Evolutionary conservation across 345 rosid genomes (phyloP).

Genomic region (Anacardium occidentale): DNA sequence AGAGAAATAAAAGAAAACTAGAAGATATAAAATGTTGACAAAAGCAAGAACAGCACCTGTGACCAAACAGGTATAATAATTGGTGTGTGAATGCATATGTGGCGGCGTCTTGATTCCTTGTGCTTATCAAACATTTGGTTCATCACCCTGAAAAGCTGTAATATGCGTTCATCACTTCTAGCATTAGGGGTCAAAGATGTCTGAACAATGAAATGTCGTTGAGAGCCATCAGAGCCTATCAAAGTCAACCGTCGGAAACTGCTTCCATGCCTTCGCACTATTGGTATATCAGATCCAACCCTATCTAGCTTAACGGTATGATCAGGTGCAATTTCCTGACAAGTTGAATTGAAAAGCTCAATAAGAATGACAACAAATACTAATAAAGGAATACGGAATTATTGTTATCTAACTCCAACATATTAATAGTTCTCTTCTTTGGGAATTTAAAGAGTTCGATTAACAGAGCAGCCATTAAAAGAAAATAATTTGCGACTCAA

Average conservation of each 20-base stretch:
- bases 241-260: constrained; percentile 94
- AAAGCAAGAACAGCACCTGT: constrained; percentile 53
- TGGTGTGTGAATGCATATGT: constrained; percentile 89
- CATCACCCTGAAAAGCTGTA: constrained; percentile 98
- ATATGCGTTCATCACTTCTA: constrained; percentile 90
- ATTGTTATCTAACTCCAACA: neutral
- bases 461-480: neutral
- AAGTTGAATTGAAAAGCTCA: constrained; percentile 20
- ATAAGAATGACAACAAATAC: constrained; percentile 13
- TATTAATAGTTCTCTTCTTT: neutral
- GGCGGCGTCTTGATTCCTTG: constrained; percentile 90
- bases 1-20: neutral
- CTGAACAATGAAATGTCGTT: constrained; percentile 92
- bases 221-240: constrained; percentile 97
- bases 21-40: neutral
- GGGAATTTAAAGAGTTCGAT: neutral
- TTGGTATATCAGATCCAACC: constrained; percentile 93
- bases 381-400: neutral
- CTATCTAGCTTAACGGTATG: constrained; percentile 88
- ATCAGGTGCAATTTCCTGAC: constrained; percentile 92
- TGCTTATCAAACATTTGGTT: constrained; percentile 99
- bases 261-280: constrained; percentile 98
- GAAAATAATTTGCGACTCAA: neutral
- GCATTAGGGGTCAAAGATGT: constrained; percentile 99
- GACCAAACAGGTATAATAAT: constrained; percentile 99